Percentiles rank a stretch among this genome's conserved stretches.
Evolutionary conservation across 2,329 filamentous ascomycete genomes (phyloP).

Genomic region (Beauveria medogensis): DNA sequence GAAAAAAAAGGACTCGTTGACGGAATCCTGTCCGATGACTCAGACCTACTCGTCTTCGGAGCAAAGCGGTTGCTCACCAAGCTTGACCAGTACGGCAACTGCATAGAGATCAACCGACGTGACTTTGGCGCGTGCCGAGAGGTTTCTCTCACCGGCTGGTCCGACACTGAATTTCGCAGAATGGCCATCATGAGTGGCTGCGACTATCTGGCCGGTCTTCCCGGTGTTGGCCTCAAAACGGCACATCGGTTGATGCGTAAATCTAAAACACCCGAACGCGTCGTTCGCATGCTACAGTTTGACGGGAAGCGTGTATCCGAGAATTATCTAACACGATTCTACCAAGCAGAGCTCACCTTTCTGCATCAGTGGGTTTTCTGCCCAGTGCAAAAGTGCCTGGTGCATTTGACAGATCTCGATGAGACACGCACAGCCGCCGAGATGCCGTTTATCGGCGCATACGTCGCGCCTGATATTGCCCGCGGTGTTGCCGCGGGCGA

Average conservation of each 20-base stretch:
- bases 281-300: conserved; percentile 77
- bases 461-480: conserved; percentile 62
- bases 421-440: conserved; percentile 55
- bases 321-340: conserved; percentile 74
- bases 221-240: conserved; percentile 83
- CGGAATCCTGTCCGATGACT: conserved; percentile 93
- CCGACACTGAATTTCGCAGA: conserved; percentile 78
- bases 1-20: conserved; percentile 76
- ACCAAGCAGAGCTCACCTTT: conserved; percentile 85
- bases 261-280: conserved; percentile 76
- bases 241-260: conserved; percentile 86
- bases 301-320: conserved; percentile 80
- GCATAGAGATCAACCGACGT: conserved; percentile 80
- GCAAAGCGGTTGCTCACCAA: conserved; percentile 88
- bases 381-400: conserved; percentile 59
- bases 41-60: conserved; percentile 90
- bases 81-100: conserved; percentile 86
- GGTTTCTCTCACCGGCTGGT: conserved; percentile 84
- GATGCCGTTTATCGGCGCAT: conserved; percentile 73
- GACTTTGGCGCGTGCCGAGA: conserved; percentile 87
- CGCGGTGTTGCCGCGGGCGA: conserved; percentile 71
- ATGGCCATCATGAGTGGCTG: conserved; percentile 98
- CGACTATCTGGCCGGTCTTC: conserved; percentile 84
- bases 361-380: conserved; percentile 93
- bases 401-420: conserved; percentile 64